A percentile compares a stretch with the other conserved stretches of the same genome.
Evolutionary conservation across 257 asterid genomes (phyloP).

Genomic region (Petunia secreta): DNA sequence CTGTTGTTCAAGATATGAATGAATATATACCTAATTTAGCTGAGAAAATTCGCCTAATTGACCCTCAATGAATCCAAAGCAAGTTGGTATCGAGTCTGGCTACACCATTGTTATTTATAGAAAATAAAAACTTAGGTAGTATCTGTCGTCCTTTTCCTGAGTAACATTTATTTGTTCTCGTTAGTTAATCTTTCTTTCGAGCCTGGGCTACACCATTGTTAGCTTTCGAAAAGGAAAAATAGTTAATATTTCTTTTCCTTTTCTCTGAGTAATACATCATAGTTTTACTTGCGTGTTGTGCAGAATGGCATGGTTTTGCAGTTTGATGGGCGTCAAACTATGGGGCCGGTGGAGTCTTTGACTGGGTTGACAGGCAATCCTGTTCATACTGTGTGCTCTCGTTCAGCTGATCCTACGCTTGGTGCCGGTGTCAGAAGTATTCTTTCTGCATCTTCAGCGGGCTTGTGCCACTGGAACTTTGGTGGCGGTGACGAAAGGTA

Average conservation of each 20-base stretch:
- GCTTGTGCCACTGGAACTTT: constrained; percentile 85
- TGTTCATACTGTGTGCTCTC: constrained; percentile 67
- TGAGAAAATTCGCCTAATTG: neutral
- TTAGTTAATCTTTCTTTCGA: constrained; percentile 14
- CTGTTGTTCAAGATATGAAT: neutral
- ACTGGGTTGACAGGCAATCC: constrained; percentile 65
- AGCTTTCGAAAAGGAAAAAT: neutral
- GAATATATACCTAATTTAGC: neutral
- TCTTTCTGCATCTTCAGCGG: constrained; percentile 87
- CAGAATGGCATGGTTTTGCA: constrained; percentile 87
- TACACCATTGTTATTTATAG: too few relatives aligned
- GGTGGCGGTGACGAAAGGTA: constrained; percentile 60
- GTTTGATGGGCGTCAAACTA: constrained; percentile 81
- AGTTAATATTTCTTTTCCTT: neutral
- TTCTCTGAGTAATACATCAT: constrained; percentile 4
- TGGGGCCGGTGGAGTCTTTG: constrained; percentile 65
- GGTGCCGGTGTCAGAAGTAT: constrained; percentile 54
- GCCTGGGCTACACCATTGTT: neutral
- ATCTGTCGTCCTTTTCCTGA: too few relatives aligned
- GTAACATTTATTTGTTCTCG: neutral
- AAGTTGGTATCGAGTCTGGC: neutral
- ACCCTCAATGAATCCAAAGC: neutral
- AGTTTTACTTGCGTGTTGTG: constrained; percentile 12
- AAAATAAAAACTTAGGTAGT: too few relatives aligned
- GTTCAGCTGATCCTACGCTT: constrained; percentile 47